Evolutionary conservation across 2,329 filamentous ascomycete species (phyloP).

Genomic region (Ambrosiella beaveri): DNA sequence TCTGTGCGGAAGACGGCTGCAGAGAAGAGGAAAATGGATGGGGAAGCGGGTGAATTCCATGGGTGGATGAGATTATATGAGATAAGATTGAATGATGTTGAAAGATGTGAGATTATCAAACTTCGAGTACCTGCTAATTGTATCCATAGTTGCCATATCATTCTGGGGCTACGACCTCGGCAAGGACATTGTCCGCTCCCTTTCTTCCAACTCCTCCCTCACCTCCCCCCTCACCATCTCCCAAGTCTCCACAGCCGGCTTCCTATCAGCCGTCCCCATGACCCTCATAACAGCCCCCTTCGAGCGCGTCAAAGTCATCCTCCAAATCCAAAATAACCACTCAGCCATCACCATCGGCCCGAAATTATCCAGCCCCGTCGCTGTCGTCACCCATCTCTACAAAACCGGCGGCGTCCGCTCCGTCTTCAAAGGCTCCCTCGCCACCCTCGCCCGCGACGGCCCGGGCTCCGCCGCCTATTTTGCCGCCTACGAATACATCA

Average conservation of each 20-base stretch:
- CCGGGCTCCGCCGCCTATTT: conserved; percentile 93
- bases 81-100: no score
- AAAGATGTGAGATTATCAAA: no score
- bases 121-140: no score
- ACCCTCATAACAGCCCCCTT: conserved; percentile 97
- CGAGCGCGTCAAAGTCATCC: conserved; percentile 94
- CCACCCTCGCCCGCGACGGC: conserved; percentile 85
- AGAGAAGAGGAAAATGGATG: no score
- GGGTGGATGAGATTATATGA: no score
- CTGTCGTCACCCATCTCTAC: conserved; percentile 90
- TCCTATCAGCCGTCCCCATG: conserved; percentile 96
- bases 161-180: conserved; percentile 89
- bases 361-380: conserved; percentile 69
- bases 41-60: no score
- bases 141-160: conserved; percentile 44
- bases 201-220: conserved; percentile 43
- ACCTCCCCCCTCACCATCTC: conserved; percentile 60
- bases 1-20: no score
- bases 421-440: conserved; percentile 79
- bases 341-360: conserved; percentile 75
- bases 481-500: conserved; percentile 91
- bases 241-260: conserved; percentile 81
- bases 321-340: conserved; percentile 93
- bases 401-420: conserved; percentile 74
- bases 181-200: conserved; percentile 63